A percentile compares a stretch with the other conserved stretches of the same genome.
These are phyloP conservation scores for Candida parachauliodes DNA, from an alignment of 805 yeast genomes.

Conservation along the genomic window DNA sequence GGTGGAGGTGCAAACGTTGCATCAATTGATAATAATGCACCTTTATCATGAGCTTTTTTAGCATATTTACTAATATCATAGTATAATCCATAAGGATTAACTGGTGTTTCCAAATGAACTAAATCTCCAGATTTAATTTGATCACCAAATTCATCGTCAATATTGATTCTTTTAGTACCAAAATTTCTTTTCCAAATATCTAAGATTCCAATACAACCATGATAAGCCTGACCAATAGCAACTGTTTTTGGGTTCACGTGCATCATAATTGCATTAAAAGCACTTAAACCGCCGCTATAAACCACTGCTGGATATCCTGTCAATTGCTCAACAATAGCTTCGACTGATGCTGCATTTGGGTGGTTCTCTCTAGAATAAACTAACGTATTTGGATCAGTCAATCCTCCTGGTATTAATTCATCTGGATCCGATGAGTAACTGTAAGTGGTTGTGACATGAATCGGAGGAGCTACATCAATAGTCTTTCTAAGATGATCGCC, in stretches of 20 bases:
- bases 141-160: constrained; percentile 42
- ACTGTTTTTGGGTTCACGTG: constrained; percentile 69
- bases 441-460: constrained; percentile 78
- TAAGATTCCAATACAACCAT: constrained; percentile 76
- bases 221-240: constrained; percentile 78
- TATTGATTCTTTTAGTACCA: constrained; percentile 48
- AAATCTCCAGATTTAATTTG: constrained; percentile 62
- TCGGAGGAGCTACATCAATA: constrained; percentile 72
- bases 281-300: constrained; percentile 77
- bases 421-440: constrained; percentile 60
- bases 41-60: constrained; percentile 67
- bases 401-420: constrained; percentile 44
- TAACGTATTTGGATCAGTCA: constrained; percentile 11
- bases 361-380: constrained; percentile 71
- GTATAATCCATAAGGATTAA: constrained; percentile 75
- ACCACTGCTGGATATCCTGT: constrained; percentile 63
- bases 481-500: constrained; percentile 61
- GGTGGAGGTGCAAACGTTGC: constrained; percentile 96
- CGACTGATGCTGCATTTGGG: constrained; percentile 68
- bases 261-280: constrained; percentile 72
- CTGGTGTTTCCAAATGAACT: constrained; percentile 83
- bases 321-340: constrained; percentile 56
- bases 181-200: constrained; percentile 58
- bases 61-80: constrained; percentile 63
- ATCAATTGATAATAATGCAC: constrained; percentile 72